Base-by-base conservation (phyloP, 1,139 yeast genomes). In the Scheffersomyces cryptocercus region DNA sequence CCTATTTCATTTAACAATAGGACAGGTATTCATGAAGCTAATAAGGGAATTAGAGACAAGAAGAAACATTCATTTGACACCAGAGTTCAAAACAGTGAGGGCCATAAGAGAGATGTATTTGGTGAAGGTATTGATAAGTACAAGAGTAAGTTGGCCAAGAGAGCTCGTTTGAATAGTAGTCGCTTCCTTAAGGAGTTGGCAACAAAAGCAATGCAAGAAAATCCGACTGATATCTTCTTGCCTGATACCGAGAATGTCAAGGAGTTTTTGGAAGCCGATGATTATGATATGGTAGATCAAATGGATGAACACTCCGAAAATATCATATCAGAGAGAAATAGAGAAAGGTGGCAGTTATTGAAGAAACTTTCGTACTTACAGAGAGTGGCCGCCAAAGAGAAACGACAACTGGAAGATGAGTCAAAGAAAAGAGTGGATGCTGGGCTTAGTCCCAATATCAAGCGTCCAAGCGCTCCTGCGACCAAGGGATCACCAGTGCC, bases 61-160 rank as follows among this genome's bases (percentile, higher is more conserved):
- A 91, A 91, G 68, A 82, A 84, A 45, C 80, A 83, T 44, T 88
- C 96, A 14, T 76, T 83, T 2, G 98, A 91, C 64, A 77, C 89
- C 1, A 78, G 98, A 58, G 84, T 91, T 36, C 85, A 84, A 43
- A 82, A 83, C 39, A 87, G 77, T 56, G 70, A 70, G 10, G 65
- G 62, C 16, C 97, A 91, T 59, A 68, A 73, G 44, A 68, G 70
- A 14, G 97, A 91, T 62, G 95, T 90, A 10, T 78, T 70, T 9
- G 97, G 97, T 6, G 70, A 72, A 28, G 97, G 97, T 6, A 54
- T 65, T 6, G 97, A 90, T 59, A 75, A 74, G 50, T 81, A 77
- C 69, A 73, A 74, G 44, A 55, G 70, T 14, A 70, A 73, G 35
- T 32, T 70, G 44, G 81, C 77, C 16, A 64, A 62, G 34, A 65